Evolutionary conservation across 352 stramenopile genomes (phyloP), one percentile per base, ranked within the genome.

Genomic region (Phytophthora multivora): DNA sequence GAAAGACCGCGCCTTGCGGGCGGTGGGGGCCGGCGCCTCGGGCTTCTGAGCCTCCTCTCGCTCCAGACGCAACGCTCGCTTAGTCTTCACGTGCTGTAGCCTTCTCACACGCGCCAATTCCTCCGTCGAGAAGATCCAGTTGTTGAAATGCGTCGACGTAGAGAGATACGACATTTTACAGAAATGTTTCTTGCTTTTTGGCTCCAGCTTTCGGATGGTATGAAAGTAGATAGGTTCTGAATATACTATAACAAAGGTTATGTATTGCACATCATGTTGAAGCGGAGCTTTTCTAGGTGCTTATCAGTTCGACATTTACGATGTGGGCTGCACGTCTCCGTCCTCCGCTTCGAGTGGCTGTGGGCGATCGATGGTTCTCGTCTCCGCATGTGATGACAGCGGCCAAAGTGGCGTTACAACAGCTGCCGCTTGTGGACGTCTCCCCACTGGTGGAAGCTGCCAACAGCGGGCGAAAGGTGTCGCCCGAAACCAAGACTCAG

Each of bases 141-240:
- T 96, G 74, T 94, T 93, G 59, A 94, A 91, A 75, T 96, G 87
- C 66, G 87, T 94, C 69, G 87, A 94, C 63, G 77, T 78, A 54
- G 80, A 46, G 33, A 96, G 72, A 70, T 96, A 96, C 70, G 87
- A 78, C 87, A 95, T 95, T 38, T 13, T 42, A 25, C 13, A 3
- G n/a, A n/a, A 33, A 33, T 16, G 15, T 21, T 39, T 51, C 23
- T 18, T 31, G 15, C 26, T 51, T 16, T 36, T 8, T 23, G 25
- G 18, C 18, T n/a, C n/a, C n/a, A n/a, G n/a, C n/a, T n/a, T 54
- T 38, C 8, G 15, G 39, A 25, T 12, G 10, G 12, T 61, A 66
- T 66, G 41, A 51, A 18, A 21, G 7, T 46, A 5, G 47, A 43
- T 33, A 56, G 39, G 41, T 16, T 23, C 33, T 36, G 16, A 10